Evolutionary conservation across 176 grass and related monocot genomes (phyloP).

Genomic region (Lolium perenne): DNA sequence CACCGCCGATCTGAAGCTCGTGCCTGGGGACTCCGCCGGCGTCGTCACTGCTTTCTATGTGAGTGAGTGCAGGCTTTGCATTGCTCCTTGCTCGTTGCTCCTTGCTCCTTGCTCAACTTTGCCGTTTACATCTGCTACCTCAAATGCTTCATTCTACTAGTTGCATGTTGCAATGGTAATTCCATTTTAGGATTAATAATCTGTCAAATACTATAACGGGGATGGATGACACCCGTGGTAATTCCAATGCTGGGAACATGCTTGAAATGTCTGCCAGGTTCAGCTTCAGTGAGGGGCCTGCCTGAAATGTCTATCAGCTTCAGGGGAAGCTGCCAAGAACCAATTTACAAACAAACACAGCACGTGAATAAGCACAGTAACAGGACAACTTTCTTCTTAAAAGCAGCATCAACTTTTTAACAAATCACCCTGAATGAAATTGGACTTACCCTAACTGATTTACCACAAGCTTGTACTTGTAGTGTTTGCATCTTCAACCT

Average conservation of each 20-base stretch:
- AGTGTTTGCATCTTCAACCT: background rate
- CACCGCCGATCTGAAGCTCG: conserved; percentile 85
- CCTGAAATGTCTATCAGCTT: too few species aligned
- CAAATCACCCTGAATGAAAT: background rate
- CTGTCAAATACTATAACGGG: too few species aligned
- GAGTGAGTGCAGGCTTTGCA: conserved; percentile 38
- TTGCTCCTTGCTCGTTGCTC: background rate
- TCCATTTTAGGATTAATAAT: background rate
- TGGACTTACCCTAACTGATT: background rate
- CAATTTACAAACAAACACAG: conserved; percentile 30
- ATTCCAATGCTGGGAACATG: conserved; percentile 15
- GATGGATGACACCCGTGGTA: too few species aligned
- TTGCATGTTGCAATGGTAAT: too few species aligned
- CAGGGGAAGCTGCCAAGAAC: conserved; percentile 16
- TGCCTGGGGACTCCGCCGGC: conserved; percentile 88
- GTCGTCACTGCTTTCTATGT: conserved; percentile 98
- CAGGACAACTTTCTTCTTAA: background rate
- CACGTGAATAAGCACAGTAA: conserved; percentile 42
- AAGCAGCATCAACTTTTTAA: conserved; percentile 1
- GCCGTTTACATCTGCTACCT: background rate
- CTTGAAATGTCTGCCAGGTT: background rate
- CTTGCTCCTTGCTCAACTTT: background rate
- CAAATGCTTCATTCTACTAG: background rate
- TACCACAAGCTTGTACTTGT: too few species aligned
- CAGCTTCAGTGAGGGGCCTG: too few species aligned